Evolutionary conservation across 2,329 filamentous ascomycete species (phyloP), one percentile per base, ranked within the genome.

Genomic region (Ascochyta lentis): DNA sequence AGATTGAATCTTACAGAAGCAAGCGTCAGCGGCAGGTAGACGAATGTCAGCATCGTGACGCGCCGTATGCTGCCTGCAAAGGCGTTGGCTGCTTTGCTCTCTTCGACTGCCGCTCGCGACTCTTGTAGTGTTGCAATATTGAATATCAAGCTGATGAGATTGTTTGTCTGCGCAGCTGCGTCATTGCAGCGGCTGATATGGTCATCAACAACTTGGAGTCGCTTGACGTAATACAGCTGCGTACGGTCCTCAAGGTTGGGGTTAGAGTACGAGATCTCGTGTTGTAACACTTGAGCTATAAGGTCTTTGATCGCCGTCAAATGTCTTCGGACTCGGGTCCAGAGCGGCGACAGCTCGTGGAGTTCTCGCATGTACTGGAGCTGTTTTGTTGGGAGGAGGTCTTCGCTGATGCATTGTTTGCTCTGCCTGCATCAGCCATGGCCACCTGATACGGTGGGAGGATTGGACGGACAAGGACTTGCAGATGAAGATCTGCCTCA

Each of bases 1-100:
- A 5, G 19, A 10, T 24, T 48, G 22, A 7, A 23, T 34, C 45
- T 12, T 45, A 61, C 58, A 16, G 58, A 56, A 35, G 58, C 58
- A 16, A 63, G 48, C n/a, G 53, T 63, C 37, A 64, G 43, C 6
- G 56, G 51, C 2, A 64, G 39, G 31, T 61, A 61, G n/a, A 64
- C 33, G 41, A 64, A 61, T 0, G 59, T 61, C 41, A 64, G 34
- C 12, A 64, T 44, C 1, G 58, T 56, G 7, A 64, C 35, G 13
- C 59, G 54, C 13, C 48, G 42, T 12, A 59, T 56, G 26, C 58
- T 64, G 16, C 39, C 41, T 24, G 58, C 56, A 1, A 56, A 37
- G 3, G 43, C 43, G 27, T 64, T 64, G 22, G 58, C 56, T 19
- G 56, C 56, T 49, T 53, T 58, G 19, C 58, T 61, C 34, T 61